Evolutionary conservation across 2,329 filamentous ascomycete species (phyloP).

Genomic region (Colletotrichum sp.): DNA sequence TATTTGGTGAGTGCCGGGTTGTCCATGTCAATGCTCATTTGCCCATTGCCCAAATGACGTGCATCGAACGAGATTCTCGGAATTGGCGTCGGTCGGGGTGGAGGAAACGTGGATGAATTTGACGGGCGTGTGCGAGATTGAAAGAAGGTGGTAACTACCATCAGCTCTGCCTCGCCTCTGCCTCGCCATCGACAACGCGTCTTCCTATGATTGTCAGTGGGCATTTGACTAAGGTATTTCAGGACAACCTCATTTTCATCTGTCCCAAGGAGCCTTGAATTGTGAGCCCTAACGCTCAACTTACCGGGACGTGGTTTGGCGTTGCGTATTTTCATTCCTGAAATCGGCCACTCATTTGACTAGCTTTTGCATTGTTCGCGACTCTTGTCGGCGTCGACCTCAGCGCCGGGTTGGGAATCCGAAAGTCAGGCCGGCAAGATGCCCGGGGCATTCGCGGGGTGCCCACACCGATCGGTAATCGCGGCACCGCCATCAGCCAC

Average conservation of each 20-base stretch:
- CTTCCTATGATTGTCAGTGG: not conserved
- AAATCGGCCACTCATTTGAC: accelerated
- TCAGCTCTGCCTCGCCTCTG: not conserved
- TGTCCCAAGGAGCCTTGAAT: not conserved
- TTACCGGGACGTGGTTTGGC: not conserved
- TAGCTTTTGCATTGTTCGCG: not conserved
- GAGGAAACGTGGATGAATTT: not conserved
- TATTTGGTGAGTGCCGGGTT: not conserved
- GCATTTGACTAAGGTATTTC: not conserved
- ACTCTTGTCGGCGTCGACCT: not conserved
- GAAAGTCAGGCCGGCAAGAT: not conserved
- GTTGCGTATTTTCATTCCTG: not conserved
- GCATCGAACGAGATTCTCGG: not conserved
- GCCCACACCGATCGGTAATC: not conserved
- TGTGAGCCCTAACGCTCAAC: not conserved
- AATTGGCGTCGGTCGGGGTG: not conserved
- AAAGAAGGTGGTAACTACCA: not conserved
- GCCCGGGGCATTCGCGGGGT: not conserved
- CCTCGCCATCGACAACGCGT: not conserved
- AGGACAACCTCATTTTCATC: not conserved
- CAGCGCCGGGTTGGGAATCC: not conserved
- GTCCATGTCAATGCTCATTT: not conserved
- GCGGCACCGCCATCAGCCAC: not conserved
- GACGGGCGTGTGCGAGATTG: not conserved
- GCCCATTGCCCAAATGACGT: not conserved